Base-by-base conservation (phyloP, 208 protist genomes). In the Acanthamoeba castellanii region DNA sequence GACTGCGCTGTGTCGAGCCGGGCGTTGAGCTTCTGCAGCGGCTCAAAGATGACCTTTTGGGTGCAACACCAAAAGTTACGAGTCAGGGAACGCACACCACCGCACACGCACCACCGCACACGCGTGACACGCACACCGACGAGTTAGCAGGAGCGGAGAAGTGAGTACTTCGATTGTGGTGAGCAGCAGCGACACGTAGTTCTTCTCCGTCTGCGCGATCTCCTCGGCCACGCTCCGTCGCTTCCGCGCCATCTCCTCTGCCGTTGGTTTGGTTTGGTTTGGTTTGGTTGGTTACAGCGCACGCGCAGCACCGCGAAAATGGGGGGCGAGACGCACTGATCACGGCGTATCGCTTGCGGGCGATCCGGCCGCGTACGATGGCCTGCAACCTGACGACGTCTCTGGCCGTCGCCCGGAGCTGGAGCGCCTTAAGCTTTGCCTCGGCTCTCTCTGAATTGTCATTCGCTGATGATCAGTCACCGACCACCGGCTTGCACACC, bases 171-270 rank as follows among this genome's bases (percentile, higher is more conserved):
- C 68, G 34, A 76, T 76, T 3, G 34, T 45, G 34, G 68, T 76
- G 27, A 76, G 68, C n/a, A 76, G 68, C 32, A 76, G n/a, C 34
- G 68, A 16, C 27, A 76, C 68, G 34, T 76, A 76, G 68, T 76
- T 76, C 68, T 76, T 76, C n/a, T 76, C 68, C 68, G 68, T 76
- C 32, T 47, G 68, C n/a, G 30, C 68, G 27, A 76, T 76, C 68
- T 76, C 68, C 68, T 76, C 68, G 22, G n/a, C n/a, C 68, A 76
- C 68, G 32, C 27, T 76, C 30, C 68, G 68, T 27, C 68, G 18
- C 68, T 76, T 76, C 18, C 34, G 27, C 3, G 27, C 68, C 68
- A 47, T 32, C 22, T n/a, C 68, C 34, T 45, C 68, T 76, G 34
- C 68, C 34, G 68, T 27, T 8, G n/a, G n/a, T n/a, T n/a, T n/a